phyloP scores from a whole-genome alignment of 371 early-diverging fungal species.

The Phascolomyces articulosus region DNA sequence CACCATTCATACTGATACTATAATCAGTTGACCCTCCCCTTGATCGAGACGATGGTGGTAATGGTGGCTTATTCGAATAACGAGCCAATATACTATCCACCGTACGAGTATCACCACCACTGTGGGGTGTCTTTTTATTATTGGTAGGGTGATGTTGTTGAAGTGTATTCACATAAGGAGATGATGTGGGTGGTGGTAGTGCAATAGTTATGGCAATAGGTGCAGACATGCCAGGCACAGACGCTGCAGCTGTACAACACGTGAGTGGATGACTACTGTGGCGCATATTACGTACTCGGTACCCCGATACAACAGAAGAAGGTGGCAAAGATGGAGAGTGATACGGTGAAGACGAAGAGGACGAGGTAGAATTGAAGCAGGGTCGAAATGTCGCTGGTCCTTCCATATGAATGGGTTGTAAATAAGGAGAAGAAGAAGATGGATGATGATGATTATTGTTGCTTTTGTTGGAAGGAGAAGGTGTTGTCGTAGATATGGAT shows the following conservation, averaged over 20 bases:
- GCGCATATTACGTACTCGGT: conserved; percentile 5
- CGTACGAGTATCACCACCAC: neutral
- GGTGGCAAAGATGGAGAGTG: neutral
- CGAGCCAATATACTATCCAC: conserved; percentile 29
- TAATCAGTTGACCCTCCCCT: neutral
- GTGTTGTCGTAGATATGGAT: neutral
- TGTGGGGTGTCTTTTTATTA: neutral
- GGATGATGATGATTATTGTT: neutral
- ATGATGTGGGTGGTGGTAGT: conserved; percentile 12
- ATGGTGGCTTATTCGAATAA: conserved; percentile 11
- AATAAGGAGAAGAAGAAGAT: neutral
- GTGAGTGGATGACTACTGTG: conserved; percentile 14
- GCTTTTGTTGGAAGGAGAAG: too few relatives aligned
- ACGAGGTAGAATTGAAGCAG: neutral
- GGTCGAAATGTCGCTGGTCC: neutral
- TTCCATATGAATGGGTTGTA: neutral
- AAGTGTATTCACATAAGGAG: neutral
- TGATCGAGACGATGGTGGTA: neutral
- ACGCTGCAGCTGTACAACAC: conserved; percentile 3
- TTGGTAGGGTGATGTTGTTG: conserved; percentile 1
- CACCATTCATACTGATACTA: too few relatives aligned
- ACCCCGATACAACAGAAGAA: neutral
- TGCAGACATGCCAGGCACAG: neutral
- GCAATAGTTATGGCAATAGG: conserved; percentile 19
- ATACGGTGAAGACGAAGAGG: too few relatives aligned